Conservation (phyloP, 352 stramenopile species). For the Phytophthora citrophthora region DNA sequence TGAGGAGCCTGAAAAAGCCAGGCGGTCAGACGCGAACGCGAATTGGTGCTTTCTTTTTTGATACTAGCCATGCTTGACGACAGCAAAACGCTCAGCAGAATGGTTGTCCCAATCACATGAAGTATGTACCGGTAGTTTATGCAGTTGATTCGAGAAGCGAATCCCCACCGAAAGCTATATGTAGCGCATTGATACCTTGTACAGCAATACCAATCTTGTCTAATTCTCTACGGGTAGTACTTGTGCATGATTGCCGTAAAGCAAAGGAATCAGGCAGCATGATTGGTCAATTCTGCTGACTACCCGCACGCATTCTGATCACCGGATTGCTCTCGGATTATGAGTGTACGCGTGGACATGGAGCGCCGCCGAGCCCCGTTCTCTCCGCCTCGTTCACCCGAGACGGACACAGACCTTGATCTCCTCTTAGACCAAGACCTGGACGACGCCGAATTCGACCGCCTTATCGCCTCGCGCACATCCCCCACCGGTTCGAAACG, state of each 20-base stretch:
- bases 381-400: conserved; percentile 22
- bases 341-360: conserved; percentile 35
- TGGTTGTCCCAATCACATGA: too few species aligned
- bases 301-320: conserved; percentile 2
- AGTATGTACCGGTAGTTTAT: too few species aligned
- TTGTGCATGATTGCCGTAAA: too few species aligned
- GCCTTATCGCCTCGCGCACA: conserved; percentile 16
- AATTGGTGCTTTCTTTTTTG: too few species aligned
- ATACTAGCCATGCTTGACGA: too few species aligned
- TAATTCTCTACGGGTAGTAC: too few species aligned
- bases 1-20: conserved; percentile 3
- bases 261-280: too few species aligned
- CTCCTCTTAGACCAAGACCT: conserved; percentile 21
- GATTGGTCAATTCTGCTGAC: not conserved
- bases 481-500: conserved; percentile 11
- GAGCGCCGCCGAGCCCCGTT: conserved; percentile 23
- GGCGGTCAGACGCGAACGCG: not conserved
- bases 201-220: too few species aligned
- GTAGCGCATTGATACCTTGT: too few species aligned
- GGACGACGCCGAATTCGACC: conserved; percentile 29
- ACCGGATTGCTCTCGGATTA: conserved; percentile 30
- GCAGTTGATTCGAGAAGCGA: too few species aligned
- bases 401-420: conserved; percentile 30
- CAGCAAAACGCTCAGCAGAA: too few species aligned
- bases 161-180: too few species aligned